Evolutionary conservation across 2,329 filamentous ascomycete genomes (phyloP).

Genomic region (Pseudogymnoascus sp.): DNA sequence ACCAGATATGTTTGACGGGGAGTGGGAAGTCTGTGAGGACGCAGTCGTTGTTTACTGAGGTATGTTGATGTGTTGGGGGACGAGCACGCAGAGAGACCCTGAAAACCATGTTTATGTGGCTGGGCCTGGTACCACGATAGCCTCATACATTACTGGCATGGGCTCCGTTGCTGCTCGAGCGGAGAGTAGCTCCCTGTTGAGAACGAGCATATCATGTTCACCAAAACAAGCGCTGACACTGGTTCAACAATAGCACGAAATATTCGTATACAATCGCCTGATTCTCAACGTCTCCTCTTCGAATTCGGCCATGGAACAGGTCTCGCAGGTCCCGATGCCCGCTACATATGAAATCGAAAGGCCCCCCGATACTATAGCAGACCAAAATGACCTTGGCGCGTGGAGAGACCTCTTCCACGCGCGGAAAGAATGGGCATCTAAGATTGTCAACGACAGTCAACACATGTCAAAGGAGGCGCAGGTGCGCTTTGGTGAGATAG

Average conservation of each 20-base stretch:
- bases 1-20: constrained; percentile 80
- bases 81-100: background rate
- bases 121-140: background rate
- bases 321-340: constrained; percentile 43
- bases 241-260: constrained; percentile 54
- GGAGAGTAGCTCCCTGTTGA: background rate
- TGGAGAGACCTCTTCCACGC: constrained; percentile 84
- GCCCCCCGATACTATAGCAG: constrained; percentile 74
- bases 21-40: constrained; percentile 47
- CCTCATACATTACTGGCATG: background rate
- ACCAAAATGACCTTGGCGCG: constrained; percentile 71
- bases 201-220: background rate
- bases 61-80: constrained; percentile 31
- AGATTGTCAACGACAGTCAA: constrained; percentile 60
- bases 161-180: background rate
- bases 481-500: constrained; percentile 62
- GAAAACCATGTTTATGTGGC: background rate
- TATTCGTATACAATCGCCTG: constrained; percentile 86
- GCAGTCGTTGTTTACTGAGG: constrained; percentile 73
- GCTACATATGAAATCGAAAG: constrained; percentile 49
- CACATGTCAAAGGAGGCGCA: constrained; percentile 54
- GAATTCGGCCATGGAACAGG: constrained; percentile 34
- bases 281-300: constrained; percentile 47
- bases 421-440: constrained; percentile 70
- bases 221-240: constrained; percentile 6